phyloP scores from a whole-genome alignment of 768 basidiomycete genomes.

The Lepiota brunneoincarnata region DNA sequence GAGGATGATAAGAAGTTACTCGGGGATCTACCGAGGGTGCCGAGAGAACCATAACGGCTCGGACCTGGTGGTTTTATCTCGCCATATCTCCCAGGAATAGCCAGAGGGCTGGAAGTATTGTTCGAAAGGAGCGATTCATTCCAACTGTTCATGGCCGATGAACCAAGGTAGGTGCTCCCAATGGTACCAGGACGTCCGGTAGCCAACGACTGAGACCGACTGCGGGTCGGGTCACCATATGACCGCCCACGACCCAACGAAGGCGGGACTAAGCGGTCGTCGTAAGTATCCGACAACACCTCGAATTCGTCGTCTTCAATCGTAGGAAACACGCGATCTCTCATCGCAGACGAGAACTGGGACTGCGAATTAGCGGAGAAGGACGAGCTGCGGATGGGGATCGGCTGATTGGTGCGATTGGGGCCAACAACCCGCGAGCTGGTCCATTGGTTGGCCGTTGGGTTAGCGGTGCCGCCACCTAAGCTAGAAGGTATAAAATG shows the following conservation, averaged over 20 bases:
- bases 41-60: conserved; percentile 66
- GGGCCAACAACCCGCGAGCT: conserved; percentile 42
- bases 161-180: conserved; percentile 43
- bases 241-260: conserved; percentile 54
- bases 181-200: conserved; percentile 54
- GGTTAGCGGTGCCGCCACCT: conserved; percentile 29
- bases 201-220: conserved; percentile 76
- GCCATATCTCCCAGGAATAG: conserved; percentile 49
- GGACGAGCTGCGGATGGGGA: conserved; percentile 67
- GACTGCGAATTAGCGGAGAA: conserved; percentile 56
- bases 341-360: conserved; percentile 63
- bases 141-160: conserved; percentile 55
- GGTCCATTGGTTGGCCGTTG: conserved; percentile 34
- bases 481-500: conserved; percentile 50
- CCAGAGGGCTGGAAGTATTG: conserved; percentile 37
- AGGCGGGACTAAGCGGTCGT: conserved; percentile 49
- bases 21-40: conserved; percentile 53
- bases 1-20: conserved; percentile 48
- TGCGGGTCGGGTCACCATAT: conserved; percentile 65
- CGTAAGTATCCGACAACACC: conserved; percentile 57
- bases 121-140: conserved; percentile 50
- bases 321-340: conserved; percentile 66
- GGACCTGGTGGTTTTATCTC: conserved; percentile 60
- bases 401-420: conserved; percentile 40
- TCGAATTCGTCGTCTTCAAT: conserved; percentile 76